Conservation (phyloP, 352 stramenopile species). For the Globisporangium uncinulatum region DNA sequence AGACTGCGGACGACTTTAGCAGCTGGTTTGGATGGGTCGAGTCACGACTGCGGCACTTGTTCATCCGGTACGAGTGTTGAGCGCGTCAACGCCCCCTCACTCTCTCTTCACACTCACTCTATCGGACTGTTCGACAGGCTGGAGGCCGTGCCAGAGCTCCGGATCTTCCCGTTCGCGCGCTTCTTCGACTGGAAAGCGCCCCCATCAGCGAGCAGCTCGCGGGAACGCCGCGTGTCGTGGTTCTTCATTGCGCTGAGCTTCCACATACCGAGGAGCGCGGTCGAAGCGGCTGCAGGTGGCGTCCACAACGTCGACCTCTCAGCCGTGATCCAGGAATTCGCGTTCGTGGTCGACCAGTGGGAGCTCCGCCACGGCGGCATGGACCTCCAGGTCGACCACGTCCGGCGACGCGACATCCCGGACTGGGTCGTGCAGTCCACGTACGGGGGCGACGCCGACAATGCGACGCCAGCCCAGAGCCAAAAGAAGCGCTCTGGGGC, state of each 20-base stretch:
- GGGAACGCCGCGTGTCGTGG: conserved; percentile 47
- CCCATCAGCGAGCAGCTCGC: background rate
- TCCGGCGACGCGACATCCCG: conserved; percentile 45
- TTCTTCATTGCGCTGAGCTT: conserved; percentile 77
- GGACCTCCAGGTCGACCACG: conserved; percentile 78
- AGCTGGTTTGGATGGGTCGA: conserved; percentile 87
- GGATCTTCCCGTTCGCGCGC: conserved; percentile 71
- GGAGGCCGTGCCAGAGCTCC: conserved; percentile 50
- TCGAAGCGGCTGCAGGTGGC: background rate
- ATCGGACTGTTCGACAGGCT: conserved; percentile 26
- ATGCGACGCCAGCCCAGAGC: background rate
- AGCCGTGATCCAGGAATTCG: conserved; percentile 69
- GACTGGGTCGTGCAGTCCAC: conserved; percentile 57
- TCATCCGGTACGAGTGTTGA: conserved; percentile 45
- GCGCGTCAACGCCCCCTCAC: no score
- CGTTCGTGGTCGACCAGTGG: conserved; percentile 72
- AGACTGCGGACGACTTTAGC: conserved; percentile 45
- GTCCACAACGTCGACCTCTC: conserved; percentile 62
- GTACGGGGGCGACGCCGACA: conserved; percentile 7
- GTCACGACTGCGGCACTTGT: conserved; percentile 74
- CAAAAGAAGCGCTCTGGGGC: conserved; percentile 1
- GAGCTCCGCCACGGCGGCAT: conserved; percentile 62
- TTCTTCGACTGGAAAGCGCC: conserved; percentile 64
- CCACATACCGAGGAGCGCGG: conserved; percentile 26
- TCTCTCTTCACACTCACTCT: background rate